A percentile compares a stretch with the other conserved stretches of the same genome.
Conservation (phyloP, 164 flowering plant genomes). For the Taxillus chinensis region DNA sequence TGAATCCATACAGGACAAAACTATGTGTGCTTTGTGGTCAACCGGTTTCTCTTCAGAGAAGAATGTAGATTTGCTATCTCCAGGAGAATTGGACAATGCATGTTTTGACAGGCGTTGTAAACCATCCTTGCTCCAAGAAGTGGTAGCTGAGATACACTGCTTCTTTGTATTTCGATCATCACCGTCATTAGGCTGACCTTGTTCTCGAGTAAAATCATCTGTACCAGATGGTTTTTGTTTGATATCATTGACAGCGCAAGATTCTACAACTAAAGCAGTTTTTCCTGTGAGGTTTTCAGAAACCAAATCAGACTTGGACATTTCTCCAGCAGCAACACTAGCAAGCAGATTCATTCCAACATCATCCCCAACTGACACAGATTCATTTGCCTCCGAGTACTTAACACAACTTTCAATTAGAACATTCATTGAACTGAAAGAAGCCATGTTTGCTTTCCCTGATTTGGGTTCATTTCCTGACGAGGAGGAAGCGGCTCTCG, state of each 20-base stretch:
- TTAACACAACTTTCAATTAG: slow-evolving; percentile 42
- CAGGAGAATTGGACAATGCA: background rate
- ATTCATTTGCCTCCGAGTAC: slow-evolving; percentile 40
- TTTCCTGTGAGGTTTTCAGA: slow-evolving; percentile 35
- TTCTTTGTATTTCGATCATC: slow-evolving; percentile 22
- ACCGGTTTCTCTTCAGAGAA: slow-evolving; percentile 16
- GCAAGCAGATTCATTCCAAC: slow-evolving; percentile 90
- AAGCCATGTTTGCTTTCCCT: slow-evolving; percentile 30
- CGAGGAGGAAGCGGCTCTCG: slow-evolving; percentile 26
- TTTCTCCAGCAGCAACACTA: slow-evolving; percentile 90
- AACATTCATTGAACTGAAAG: slow-evolving; percentile 38
- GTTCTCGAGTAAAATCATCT: slow-evolving; percentile 15
- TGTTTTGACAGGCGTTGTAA: background rate
- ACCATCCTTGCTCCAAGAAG: slow-evolving; percentile 12
- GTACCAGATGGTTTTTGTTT: slow-evolving; percentile 22
- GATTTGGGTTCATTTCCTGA: slow-evolving; percentile 25
- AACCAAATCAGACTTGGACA: slow-evolving; percentile 37
- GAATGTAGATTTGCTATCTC: slow-evolving; percentile 9
- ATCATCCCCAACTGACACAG: slow-evolving; percentile 54
- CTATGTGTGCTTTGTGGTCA: slow-evolving; percentile 16
- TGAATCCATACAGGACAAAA: slow-evolving; percentile 19
- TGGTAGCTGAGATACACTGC: slow-evolving; percentile 12
- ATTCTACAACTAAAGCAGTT: slow-evolving; percentile 21
- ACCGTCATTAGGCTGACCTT: slow-evolving; percentile 13
- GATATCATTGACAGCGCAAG: slow-evolving; percentile 16